phyloP scores from a whole-genome alignment of 2,329 filamentous ascomycete species.

The Alternaria dauci region DNA sequence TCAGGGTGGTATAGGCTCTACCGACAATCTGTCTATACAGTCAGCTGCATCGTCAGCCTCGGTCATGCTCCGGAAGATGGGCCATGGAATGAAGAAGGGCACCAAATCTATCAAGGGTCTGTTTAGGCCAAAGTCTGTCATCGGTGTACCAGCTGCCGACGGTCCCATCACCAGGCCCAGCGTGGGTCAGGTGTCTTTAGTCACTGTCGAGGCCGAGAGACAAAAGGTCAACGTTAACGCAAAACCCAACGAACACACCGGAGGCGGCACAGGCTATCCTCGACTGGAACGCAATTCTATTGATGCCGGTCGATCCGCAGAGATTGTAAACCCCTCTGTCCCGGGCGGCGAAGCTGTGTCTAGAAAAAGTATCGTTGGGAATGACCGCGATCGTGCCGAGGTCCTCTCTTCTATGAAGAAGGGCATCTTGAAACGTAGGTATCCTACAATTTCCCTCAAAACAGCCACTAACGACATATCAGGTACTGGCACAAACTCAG shows the following conservation, averaged over 20 bases:
- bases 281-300: constrained; percentile 84
- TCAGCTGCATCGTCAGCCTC: constrained; percentile 90
- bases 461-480: constrained; percentile 20
- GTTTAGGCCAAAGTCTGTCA: constrained; percentile 91
- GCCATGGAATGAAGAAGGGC: constrained; percentile 95
- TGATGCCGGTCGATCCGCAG: constrained; percentile 66
- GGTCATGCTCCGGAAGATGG: constrained; percentile 98
- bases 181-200: constrained; percentile 89
- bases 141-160: constrained; percentile 79
- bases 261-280: constrained; percentile 81
- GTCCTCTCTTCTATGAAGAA: constrained; percentile 92
- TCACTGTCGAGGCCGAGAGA: constrained; percentile 92
- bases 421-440: constrained; percentile 89
- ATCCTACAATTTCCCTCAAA: constrained; percentile 9
- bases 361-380: constrained; percentile 89
- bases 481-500: constrained; percentile 65
- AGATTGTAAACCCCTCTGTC: constrained; percentile 48
- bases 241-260: constrained; percentile 71
- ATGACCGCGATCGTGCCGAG: constrained; percentile 88
- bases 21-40: constrained; percentile 91
- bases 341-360: constrained; percentile 59
- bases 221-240: constrained; percentile 81
- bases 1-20: constrained; percentile 87
- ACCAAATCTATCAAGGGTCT: constrained; percentile 89
- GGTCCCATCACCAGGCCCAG: constrained; percentile 70